phyloP scores from a whole-genome alignment of 2,329 filamentous ascomycete genomes.

The Xylariaceae sp. region DNA sequence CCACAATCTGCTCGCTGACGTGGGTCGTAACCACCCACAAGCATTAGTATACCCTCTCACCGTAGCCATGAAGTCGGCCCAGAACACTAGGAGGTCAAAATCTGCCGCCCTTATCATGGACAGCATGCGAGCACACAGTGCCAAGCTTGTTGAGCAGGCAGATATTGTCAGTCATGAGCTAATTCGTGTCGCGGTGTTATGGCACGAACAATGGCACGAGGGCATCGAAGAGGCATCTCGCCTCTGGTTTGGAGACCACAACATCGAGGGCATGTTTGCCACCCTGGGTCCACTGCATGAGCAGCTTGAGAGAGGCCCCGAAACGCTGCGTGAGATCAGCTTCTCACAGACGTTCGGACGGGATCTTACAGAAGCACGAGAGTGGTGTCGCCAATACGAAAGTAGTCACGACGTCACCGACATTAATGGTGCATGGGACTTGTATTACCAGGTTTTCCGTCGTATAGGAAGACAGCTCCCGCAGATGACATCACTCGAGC shows the following conservation, averaged over 20 bases:
- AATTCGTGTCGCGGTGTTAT: conserved; percentile 93
- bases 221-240: conserved; percentile 95
- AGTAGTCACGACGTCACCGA: conserved; percentile 89
- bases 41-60: conserved; percentile 96
- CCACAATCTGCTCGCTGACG: conserved; percentile 88
- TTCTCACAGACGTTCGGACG: conserved; percentile 97
- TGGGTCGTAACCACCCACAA: conserved; percentile 93
- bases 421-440: conserved; percentile 97
- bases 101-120: conserved; percentile 96
- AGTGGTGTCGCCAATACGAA: conserved; percentile 94
- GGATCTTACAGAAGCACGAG: conserved; percentile 90
- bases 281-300: conserved; percentile 90
- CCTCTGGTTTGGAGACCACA: conserved; percentile 95
- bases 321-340: conserved; percentile 93
- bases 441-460: conserved; percentile 98
- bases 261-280: conserved; percentile 96
- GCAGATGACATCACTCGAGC: conserved; percentile 88
- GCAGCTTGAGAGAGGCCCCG: conserved; percentile 86
- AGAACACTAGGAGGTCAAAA: conserved; percentile 80
- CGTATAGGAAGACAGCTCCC: conserved; percentile 92
- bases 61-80: conserved; percentile 93
- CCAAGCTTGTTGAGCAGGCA: conserved; percentile 90
- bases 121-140: conserved; percentile 94
- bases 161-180: conserved; percentile 95
- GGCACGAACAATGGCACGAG: conserved; percentile 99